Evolutionary conservation across 306 rosid species (phyloP), one percentile per base, ranked within the genome.

Genomic region (Dicorynia guianensis): DNA sequence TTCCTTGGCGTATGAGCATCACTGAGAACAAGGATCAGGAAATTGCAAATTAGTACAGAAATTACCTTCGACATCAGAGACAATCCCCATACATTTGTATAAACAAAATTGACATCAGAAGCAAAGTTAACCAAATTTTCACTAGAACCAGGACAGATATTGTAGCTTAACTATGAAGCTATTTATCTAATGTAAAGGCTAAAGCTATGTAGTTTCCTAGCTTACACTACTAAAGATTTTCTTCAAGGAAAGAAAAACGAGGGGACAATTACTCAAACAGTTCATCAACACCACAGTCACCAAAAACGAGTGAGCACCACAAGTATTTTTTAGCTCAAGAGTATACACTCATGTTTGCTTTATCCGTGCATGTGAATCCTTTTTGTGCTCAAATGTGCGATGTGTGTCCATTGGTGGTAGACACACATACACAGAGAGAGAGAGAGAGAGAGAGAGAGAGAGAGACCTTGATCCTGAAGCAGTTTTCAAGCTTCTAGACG

Each of bases 391-490:
- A 64, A 36, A 69, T 13, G 65, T 40, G 57, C 44, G 47, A 25
- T 25, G 30, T 25, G 1, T 25, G 30, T 25, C 1, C 30, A 25
- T 25, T 25, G 1, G 30, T 25, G 30, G 1, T 25, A 25, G 30
- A 25, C 1, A 25, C 30, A 2, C 30, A 2, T 2, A 25, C 30
- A 25, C 30, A 25, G 30, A 25, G 30, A 25, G 30, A 25, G n/a
- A n/a, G n/a, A n/a, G n/a, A n/a, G n/a, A 49, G 70, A 43, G 74
- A 71, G 82, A 19, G 71, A 52, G 63, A 59, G 73, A 43, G 63
- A 35, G 47, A 66, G 46, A 91, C 97, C 97, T 92, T 74, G 89
- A 77, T 50, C 79, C 84, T 33, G 80, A 60, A 57, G 70, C 89
- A 34, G 74, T 20, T 85, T 76, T 89, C 67, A 86, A 69, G 72